These are phyloP conservation scores for Phalaenopsis hybrid DNA, from an alignment of 116 monocot genomes.

Conservation along the genomic window DNA sequence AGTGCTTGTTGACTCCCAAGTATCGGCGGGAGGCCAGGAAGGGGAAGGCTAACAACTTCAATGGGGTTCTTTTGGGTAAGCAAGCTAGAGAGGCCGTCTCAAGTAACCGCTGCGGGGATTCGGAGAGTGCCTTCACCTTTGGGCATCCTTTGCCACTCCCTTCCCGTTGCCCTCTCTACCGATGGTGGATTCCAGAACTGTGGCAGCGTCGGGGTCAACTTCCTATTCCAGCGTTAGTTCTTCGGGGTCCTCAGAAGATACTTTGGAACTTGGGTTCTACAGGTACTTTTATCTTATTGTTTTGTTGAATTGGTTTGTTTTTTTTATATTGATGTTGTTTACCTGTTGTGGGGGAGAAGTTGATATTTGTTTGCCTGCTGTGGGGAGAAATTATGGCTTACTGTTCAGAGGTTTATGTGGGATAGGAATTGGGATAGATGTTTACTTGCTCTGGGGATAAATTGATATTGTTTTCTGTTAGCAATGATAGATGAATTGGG, in stretches of 20 bases:
- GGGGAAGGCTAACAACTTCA: conserved; percentile 49
- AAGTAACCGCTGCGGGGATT: neutral
- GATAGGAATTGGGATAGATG: no score
- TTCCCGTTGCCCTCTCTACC: conserved; percentile 6
- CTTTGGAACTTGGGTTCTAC: conserved; percentile 26
- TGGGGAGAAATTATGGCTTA: no score
- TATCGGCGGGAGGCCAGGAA: conserved; percentile 5
- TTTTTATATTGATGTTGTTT: no score
- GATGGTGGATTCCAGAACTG: neutral
- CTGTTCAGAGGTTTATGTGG: no score
- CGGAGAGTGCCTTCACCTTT: neutral
- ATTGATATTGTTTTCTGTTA: no score
- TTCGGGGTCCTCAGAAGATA: conserved; percentile 37
- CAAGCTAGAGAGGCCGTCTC: neutral
- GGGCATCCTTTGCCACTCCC: conserved; percentile 37
- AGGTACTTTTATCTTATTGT: conserved; percentile 27
- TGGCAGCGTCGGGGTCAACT: conserved; percentile 8
- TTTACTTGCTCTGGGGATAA: no score
- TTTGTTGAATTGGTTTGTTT: no score
- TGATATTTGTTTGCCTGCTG: no score
- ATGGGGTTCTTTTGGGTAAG: conserved; percentile 13
- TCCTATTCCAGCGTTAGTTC: conserved; percentile 27
- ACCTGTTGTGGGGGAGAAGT: no score
- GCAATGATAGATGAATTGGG: no score
- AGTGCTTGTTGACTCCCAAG: neutral